A percentile compares a stretch with the other conserved stretches of the same genome.
These are phyloP conservation scores for Cladosporium sp. DNA, from an alignment of 2,329 filamentous ascomycete species.

Conservation along the genomic window DNA sequence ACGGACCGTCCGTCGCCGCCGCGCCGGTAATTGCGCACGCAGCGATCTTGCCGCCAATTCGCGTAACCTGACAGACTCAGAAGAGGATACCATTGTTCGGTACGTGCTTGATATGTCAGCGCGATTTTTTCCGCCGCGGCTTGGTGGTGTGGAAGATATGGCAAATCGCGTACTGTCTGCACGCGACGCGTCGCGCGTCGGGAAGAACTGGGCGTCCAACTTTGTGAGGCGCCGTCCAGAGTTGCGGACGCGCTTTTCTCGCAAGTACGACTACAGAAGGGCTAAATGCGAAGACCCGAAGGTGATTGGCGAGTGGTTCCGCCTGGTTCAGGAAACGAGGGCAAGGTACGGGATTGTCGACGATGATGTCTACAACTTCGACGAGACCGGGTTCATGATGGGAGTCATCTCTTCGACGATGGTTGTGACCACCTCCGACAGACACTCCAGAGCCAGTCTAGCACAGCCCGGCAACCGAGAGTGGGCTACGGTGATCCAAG, in stretches of 20 bases:
- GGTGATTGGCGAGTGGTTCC: slow-evolving; percentile 12
- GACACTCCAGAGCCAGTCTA: slow-evolving; percentile 8
- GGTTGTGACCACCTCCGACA: slow-evolving; percentile 21
- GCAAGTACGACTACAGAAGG: neutral
- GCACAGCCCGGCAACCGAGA: slow-evolving; percentile 24
- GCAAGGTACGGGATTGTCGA: slow-evolving; percentile 13
- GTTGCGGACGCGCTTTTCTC: neutral
- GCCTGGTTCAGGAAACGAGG: slow-evolving; percentile 8
- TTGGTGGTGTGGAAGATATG: too few species aligned
- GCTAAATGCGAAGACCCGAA: neutral
- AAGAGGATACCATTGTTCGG: too few species aligned
- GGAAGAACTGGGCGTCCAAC: neutral
- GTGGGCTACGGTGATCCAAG: slow-evolving; percentile 25
- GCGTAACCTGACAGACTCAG: too few species aligned
- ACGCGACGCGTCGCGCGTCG: neutral
- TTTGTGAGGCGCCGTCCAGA: neutral
- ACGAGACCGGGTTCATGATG: slow-evolving; percentile 24
- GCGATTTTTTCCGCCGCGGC: too few species aligned
- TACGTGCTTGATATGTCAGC: too few species aligned
- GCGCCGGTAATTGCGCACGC: too few species aligned
- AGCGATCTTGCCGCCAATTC: too few species aligned
- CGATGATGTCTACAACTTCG: slow-evolving; percentile 20
- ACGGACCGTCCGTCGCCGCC: too few species aligned
- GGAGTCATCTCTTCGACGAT: slow-evolving; percentile 17
- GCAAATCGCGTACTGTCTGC: neutral